These are phyloP conservation scores for Cenchrus fungigraminus DNA, from an alignment of 176 grass and related monocot species.

Conservation along the genomic window DNA sequence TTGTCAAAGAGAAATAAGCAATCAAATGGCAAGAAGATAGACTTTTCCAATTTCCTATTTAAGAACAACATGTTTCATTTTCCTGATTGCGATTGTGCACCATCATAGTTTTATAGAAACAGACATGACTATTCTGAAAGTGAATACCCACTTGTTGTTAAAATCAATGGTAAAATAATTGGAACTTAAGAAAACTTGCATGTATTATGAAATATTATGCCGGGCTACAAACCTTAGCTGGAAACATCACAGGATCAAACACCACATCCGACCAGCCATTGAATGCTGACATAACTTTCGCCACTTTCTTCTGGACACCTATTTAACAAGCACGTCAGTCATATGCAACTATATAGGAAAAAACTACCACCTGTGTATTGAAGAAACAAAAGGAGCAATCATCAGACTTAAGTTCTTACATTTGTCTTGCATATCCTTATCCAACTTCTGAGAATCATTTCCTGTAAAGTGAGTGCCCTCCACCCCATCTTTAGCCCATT, in stretches of 20 bases:
- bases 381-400: conserved; percentile 35
- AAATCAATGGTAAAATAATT: conserved; percentile 6
- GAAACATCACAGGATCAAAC: conserved; percentile 50
- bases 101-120: neutral
- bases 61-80: conserved; percentile 4
- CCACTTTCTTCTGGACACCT: conserved; percentile 74
- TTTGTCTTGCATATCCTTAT: conserved; percentile 49
- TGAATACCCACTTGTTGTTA: neutral
- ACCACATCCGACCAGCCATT: conserved; percentile 42
- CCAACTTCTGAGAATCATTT: conserved; percentile 61
- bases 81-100: neutral
- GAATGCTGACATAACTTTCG: conserved; percentile 55
- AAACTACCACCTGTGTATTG: neutral
- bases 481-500: conserved; percentile 72
- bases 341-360: conserved; percentile 12
- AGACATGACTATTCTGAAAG: neutral
- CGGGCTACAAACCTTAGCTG: conserved; percentile 45
- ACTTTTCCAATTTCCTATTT: neutral
- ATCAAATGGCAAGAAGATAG: conserved; percentile 3
- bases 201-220: neutral
- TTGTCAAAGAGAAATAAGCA: neutral
- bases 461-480: conserved; percentile 58
- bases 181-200: neutral
- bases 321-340: conserved; percentile 5
- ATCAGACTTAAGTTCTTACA: conserved; percentile 36